Base-by-base conservation (phyloP, 108 stramenopile genomes). In the Epipyxis sp. region DNA sequence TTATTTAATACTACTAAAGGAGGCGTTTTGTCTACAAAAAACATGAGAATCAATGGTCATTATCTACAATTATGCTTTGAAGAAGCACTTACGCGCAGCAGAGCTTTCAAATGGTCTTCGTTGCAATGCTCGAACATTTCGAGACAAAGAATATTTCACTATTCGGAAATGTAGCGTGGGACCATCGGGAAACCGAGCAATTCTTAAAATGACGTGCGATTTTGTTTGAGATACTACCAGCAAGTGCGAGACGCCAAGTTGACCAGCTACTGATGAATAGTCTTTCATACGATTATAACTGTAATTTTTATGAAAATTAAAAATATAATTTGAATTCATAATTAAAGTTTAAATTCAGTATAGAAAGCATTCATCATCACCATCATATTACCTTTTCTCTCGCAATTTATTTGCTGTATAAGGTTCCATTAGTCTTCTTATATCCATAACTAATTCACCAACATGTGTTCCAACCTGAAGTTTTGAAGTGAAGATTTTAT, bases 1-100 rank as follows among this genome's bases (percentile, higher is more conserved):
- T 97, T 98, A 86, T 98, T 98, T 6, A 97, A 94, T 40, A 99
- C 99, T 16, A 99, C 95, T 40, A 97, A 84, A 3, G 97, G 95
- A 45, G 95, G 87, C 3, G 61, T 65, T 16, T 25, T 16, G 25
- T 20, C 54, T 57, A 57, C 54, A 57, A 57, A 57, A 25, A 16
- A 57, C 25, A 16, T 20, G 25, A 57, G 20, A 57, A 20, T 57
- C 54, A 57, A 25, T 57, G 54, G 54, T 25, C 20, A 20, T 16
- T 16, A 16, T 16, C 20, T 57, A 16, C 16, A 25, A 20, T 20
- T 20, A 25, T 20, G 54, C 54, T 16, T 57, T 25, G 54, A 57
- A 57, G 20, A 57, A 25, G 16, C 54, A 83, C 46, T 81, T 84
- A 69, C 83, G 90, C 20, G 93, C 86, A 59, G 83, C 88, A 13